Evolutionary conservation across 2,329 filamentous ascomycete species (phyloP).

Genomic region (Lachnellula cervina): DNA sequence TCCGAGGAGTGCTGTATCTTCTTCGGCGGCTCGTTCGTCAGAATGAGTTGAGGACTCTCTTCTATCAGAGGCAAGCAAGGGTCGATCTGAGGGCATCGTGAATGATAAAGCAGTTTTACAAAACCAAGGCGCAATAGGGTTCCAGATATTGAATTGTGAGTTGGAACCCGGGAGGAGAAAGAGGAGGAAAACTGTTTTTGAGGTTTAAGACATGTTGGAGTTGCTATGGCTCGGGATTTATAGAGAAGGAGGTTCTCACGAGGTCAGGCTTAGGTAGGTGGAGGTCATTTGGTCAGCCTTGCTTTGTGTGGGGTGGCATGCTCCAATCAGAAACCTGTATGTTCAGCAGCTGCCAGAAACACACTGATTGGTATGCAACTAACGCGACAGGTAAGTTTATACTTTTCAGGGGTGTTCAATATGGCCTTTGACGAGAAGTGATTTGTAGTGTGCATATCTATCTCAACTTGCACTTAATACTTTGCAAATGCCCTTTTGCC

Average conservation of each 20-base stretch:
- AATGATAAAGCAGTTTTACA: not conserved
- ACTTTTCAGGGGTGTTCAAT: too few relatives aligned
- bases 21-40: slow-evolving; percentile 47
- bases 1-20: slow-evolving; percentile 35
- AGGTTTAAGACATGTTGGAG: slow-evolving; percentile 8
- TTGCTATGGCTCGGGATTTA: not conserved
- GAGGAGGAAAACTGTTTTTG: not conserved
- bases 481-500: too few relatives aligned
- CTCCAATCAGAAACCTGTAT: too few relatives aligned
- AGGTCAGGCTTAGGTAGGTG: not conserved
- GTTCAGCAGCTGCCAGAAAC: too few relatives aligned
- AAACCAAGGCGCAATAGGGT: not conserved
- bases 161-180: not conserved
- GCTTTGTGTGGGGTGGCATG: too few relatives aligned
- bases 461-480: too few relatives aligned
- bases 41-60: slow-evolving; percentile 53
- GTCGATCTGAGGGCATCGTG: slow-evolving; percentile 24
- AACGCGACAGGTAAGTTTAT: too few relatives aligned
- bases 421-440: too few relatives aligned
- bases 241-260: not conserved
- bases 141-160: not conserved
- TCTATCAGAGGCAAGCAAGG: slow-evolving; percentile 30
- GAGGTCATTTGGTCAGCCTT: not conserved
- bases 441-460: too few relatives aligned
- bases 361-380: too few relatives aligned